Conservation (phyloP, 1,139 yeast genomes). For the Entelexis paramagnoliae region DNA sequence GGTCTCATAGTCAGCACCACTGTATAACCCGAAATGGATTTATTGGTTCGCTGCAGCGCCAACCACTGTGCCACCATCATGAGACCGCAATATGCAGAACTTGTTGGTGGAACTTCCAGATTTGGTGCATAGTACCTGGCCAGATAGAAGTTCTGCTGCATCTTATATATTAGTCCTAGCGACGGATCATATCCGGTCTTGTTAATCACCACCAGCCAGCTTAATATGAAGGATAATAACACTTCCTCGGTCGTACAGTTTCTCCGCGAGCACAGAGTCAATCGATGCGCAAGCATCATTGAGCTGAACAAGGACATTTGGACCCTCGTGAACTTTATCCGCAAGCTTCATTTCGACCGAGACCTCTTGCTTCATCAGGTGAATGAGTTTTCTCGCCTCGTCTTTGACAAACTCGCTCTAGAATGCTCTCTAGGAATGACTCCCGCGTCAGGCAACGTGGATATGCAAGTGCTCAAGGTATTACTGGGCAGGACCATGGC, state of each 20-base stretch:
- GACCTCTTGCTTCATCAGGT: background rate
- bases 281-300: background rate
- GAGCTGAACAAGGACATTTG: constrained; percentile 8
- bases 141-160: background rate
- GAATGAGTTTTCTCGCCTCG: constrained; percentile 9
- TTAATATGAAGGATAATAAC: background rate
- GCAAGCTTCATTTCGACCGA: background rate
- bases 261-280: background rate
- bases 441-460: background rate
- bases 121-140: background rate
- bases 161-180: background rate
- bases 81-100: background rate
- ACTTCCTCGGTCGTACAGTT: background rate
- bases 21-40: background rate
- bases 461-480: constrained; percentile 2
- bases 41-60: background rate
- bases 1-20: background rate
- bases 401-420: constrained; percentile 11
- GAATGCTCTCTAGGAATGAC: background rate
- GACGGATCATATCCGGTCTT: too few species aligned
- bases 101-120: background rate
- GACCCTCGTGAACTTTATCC: background rate
- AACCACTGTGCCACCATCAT: background rate
- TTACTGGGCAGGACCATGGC: constrained; percentile 5
- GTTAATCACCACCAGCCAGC: too few species aligned